phyloP scores from a whole-genome alignment of 768 basidiomycete genomes.

The Candolleomyces aberdarensis region DNA sequence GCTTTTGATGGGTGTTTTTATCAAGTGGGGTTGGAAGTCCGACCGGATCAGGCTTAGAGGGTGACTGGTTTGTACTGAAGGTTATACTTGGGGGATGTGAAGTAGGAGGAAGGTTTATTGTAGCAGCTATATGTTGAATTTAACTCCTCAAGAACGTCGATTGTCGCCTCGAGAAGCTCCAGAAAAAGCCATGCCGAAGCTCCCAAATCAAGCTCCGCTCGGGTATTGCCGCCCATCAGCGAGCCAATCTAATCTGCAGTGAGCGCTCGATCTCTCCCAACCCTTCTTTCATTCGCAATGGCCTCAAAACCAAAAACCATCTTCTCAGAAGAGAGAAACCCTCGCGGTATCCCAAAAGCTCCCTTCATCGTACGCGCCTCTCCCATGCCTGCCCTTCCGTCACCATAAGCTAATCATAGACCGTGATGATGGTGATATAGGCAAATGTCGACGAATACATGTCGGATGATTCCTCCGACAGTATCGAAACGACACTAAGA shows the following conservation, averaged over 20 bases:
- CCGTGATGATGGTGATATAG: conserved; percentile 36
- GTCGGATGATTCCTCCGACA: conserved; percentile 58
- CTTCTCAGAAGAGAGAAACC: conserved; percentile 59
- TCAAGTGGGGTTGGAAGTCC: too few relatives aligned
- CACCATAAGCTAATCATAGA: background rate
- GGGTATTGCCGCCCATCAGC: conserved; percentile 15
- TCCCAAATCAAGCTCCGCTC: conserved; percentile 16
- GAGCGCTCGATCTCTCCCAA: background rate
- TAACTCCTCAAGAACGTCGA: too few relatives aligned
- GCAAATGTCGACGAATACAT: conserved; percentile 85
- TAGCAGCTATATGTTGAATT: too few relatives aligned
- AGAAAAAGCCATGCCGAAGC: too few relatives aligned
- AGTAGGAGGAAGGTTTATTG: too few relatives aligned
- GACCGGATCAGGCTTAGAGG: background rate
- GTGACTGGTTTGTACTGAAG: background rate
- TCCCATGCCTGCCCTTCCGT: background rate
- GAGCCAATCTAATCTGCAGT: background rate
- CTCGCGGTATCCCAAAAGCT: conserved; percentile 92
- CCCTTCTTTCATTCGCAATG: conserved; percentile 15
- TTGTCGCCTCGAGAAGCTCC: too few relatives aligned
- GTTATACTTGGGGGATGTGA: background rate
- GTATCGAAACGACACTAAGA: conserved; percentile 72
- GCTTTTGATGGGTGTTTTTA: too few relatives aligned
- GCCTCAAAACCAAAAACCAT: conserved; percentile 24
- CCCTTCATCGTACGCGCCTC: conserved; percentile 76